Percentiles rank a stretch among this genome's conserved stretches.
Evolutionary conservation across 2,329 filamentous ascomycete species (phyloP).

Genomic region (Fusarium kyushuense): DNA sequence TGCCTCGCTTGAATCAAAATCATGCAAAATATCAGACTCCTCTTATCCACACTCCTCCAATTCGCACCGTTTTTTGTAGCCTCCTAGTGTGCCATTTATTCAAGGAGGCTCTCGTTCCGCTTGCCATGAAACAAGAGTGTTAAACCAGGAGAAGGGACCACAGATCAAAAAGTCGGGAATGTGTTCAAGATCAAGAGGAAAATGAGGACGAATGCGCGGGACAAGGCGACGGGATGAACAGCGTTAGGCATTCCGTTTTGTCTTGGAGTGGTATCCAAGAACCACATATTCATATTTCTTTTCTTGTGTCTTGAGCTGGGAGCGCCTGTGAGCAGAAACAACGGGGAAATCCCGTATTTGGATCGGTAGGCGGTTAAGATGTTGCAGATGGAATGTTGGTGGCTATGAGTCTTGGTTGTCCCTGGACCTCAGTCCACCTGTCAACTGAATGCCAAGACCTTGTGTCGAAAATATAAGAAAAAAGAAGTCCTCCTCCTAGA

Average conservation of each 20-base stretch:
- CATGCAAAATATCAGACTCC: constrained; percentile 16
- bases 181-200: constrained; percentile 6
- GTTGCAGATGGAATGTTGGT: constrained; percentile 15
- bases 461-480: constrained; percentile 18
- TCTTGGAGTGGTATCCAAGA: constrained; percentile 9
- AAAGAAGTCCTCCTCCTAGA: constrained; percentile 32
- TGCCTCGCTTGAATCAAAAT: constrained; percentile 24
- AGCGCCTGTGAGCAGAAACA: constrained; percentile 27
- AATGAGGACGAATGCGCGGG: not conserved
- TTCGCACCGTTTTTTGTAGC: constrained; percentile 16
- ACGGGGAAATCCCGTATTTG: constrained; percentile 9
- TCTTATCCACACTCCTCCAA: not conserved
- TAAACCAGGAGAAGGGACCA: not conserved
- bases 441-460: constrained; percentile 6
- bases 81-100: constrained; percentile 23
- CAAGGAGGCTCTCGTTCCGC: constrained; percentile 10
- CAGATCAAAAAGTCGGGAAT: constrained; percentile 2
- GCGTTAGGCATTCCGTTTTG: not conserved
- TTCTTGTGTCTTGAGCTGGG: constrained; percentile 7
- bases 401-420: constrained; percentile 1
- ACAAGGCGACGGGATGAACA: not conserved
- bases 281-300: constrained; percentile 24
- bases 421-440: constrained; percentile 5
- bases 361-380: constrained; percentile 1
- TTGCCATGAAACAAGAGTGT: constrained; percentile 23